Base-by-base conservation (phyloP, 1,139 yeast genomes). In the Candida labiduridarum region DNA sequence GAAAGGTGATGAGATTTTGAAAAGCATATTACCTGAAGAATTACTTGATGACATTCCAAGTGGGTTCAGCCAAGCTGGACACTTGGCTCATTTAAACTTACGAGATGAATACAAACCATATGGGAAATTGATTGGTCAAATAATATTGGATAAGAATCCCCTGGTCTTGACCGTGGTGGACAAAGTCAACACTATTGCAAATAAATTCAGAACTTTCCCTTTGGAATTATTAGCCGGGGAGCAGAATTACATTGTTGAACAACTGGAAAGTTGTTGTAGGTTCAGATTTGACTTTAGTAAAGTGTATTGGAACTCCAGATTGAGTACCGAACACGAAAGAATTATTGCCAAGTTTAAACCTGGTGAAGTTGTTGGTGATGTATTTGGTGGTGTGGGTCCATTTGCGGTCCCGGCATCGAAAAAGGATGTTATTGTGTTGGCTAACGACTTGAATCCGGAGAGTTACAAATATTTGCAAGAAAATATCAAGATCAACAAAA, bases 331-430 rank as follows among this genome's bases (percentile, higher is more conserved):
- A 62, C 99, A 95, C 67, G 95, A 85, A 48, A 75, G 98, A 52
- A 70, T 95, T 45, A 85, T 94, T 10, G 63, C 70, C 2, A 67
- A 65, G 50, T 92, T 95, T 63, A 63, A 79, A 54, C 74, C 79
- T 2, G 79, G 84, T 10, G 88, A 87, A 53, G 88, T 89, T 2
- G 89, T 95, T 0, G 90, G 91, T 57, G 99, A 95, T 72, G 98
- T 91, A 0, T 89, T 95, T 81, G 99, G 97, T 0, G 99, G 99
- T 35, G 99, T 95, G 2, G 99, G 99, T 0, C 99, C 99, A 2
- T 95, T 95, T 73, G 95, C 96, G 1, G 83, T 94, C 0, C 99
- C 99, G 0, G 97, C 97, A 0, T 99, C 92, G 15, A 91, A 88
- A 67, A 89, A 87, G 54, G 78, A 80, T 16, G 89, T 85, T 3